Evolutionary conservation across 192 early-diverging fungal genomes (phyloP).

Genomic region (Backusella mclennaniae): DNA sequence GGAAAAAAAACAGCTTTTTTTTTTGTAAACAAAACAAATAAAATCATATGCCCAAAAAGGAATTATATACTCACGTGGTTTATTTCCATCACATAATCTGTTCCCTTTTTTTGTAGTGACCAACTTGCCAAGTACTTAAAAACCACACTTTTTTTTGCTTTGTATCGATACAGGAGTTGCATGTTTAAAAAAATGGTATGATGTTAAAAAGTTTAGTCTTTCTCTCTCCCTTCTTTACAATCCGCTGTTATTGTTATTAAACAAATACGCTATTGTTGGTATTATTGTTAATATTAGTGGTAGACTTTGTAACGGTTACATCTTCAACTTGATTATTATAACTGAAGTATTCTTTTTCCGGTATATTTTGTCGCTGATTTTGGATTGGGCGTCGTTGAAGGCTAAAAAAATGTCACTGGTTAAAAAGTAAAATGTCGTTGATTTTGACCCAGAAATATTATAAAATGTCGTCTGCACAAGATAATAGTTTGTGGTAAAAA

Average conservation of each 20-base stretch:
- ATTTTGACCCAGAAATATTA: no score
- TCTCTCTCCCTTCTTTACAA: background rate
- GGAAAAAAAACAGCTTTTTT: background rate
- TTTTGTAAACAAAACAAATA: constrained; percentile 6
- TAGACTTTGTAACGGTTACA: background rate
- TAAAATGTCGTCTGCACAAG: no score
- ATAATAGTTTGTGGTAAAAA: no score
- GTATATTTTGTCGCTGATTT: no score
- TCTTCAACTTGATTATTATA: background rate
- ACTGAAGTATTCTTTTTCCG: background rate
- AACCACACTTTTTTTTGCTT: background rate
- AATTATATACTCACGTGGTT: background rate
- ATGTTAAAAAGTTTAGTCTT: background rate
- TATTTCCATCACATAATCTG: background rate
- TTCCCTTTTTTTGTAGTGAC: background rate
- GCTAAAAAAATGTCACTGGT: no score
- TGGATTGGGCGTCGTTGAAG: no score
- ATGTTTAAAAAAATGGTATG: background rate
- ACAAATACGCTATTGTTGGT: background rate
- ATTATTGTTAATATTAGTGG: background rate
- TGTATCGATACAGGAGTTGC: background rate
- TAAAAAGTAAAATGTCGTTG: no score
- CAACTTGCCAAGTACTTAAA: background rate
- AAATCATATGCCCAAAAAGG: background rate
- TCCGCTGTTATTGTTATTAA: background rate